A percentile compares a stretch with the other conserved stretches of the same genome.
Conservation (phyloP, 495 filamentous ascomycete species). For the Talaromyces liani region DNA sequence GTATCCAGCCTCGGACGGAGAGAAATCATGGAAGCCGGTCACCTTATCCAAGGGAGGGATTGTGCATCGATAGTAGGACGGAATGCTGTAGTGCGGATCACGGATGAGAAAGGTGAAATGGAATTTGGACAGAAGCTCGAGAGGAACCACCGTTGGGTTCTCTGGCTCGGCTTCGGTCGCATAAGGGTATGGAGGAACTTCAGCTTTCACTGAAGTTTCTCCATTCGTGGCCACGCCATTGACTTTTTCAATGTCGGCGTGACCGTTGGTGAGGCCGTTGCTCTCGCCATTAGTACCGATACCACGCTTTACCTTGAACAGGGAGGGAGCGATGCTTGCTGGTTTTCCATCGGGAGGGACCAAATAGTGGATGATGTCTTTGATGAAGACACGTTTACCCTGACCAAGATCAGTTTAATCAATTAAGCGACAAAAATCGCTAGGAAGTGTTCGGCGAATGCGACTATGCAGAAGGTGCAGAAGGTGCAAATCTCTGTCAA, state of each 20-base stretch:
- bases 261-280: slow-evolving; percentile 20
- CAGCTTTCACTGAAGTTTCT: slow-evolving; percentile 15
- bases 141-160: slow-evolving; percentile 82
- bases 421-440: not conserved
- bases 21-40: slow-evolving; percentile 83
- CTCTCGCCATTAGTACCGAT: slow-evolving; percentile 42
- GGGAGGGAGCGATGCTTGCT: slow-evolving; percentile 66
- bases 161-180: slow-evolving; percentile 45
- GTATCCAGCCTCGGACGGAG: slow-evolving; percentile 83
- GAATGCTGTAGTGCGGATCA: slow-evolving; percentile 79
- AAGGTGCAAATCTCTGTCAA: not conserved
- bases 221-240: slow-evolving; percentile 15
- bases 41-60: slow-evolving; percentile 71
- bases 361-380: slow-evolving; percentile 90
- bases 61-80: slow-evolving; percentile 93
- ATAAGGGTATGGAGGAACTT: slow-evolving; percentile 46
- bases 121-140: slow-evolving; percentile 59
- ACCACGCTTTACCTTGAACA: slow-evolving; percentile 54
- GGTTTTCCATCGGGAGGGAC: slow-evolving; percentile 63
- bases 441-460: not conserved
- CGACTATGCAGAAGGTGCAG: not conserved
- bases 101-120: slow-evolving; percentile 98
- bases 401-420: slow-evolving; percentile 31
- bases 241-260: slow-evolving; percentile 18
- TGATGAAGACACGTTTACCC: slow-evolving; percentile 88